Base-by-base conservation (phyloP, 495 filamentous ascomycete species). In the Immersiella caudata region DNA sequence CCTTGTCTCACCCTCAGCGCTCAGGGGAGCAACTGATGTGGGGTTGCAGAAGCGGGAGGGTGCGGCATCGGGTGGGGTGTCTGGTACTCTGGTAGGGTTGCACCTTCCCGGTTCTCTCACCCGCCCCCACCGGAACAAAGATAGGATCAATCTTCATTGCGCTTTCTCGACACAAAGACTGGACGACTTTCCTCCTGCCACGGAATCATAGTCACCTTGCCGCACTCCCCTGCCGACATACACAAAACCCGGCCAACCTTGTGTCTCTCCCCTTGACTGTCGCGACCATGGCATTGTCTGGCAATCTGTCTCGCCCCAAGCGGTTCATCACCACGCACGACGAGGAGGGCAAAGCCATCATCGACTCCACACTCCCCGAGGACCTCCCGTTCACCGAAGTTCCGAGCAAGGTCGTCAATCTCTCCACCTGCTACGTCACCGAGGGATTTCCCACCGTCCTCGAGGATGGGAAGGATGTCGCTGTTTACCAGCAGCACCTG, bases 331-430 rank as follows among this genome's bases (percentile, higher is more conserved):
- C 59, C 16, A 62, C 59, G 0, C 59, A 62, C 35, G 14, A 49
- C 35, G 33, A 62, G 20, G 29, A 62, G 16, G 59, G 59, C 12
- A 62, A 62, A 24, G 59, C 59, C 59, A 49, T 49, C 29, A 35
- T 62, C 35, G 33, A 35, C 36, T n/a, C 2, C 1, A 35, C 36
- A 11, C 16, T 62, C 6, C 16, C 29, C 35, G 29, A 27, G 0
- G 33, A 49, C 0, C 20, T 62, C 0, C 59, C 59, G 20, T 24
- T 35, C 33, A 6, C 22, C 33, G 7, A 49, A 5, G 6, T 62
- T 1, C 14, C 59, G 16, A 36, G 33, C n/a, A 24, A 46, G 0
- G 1, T 1, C 8, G 59, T 49, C n/a, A 21, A 16, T 5, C 20
- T 25, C 18, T 16, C 59, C 0, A 40, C n/a, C 7, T 50, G 26